A percentile compares a stretch with the other conserved stretches of the same genome.
Evolutionary conservation across 495 filamentous ascomycete genomes (phyloP).

Genomic region (Talaromyces proteolyticus): DNA sequence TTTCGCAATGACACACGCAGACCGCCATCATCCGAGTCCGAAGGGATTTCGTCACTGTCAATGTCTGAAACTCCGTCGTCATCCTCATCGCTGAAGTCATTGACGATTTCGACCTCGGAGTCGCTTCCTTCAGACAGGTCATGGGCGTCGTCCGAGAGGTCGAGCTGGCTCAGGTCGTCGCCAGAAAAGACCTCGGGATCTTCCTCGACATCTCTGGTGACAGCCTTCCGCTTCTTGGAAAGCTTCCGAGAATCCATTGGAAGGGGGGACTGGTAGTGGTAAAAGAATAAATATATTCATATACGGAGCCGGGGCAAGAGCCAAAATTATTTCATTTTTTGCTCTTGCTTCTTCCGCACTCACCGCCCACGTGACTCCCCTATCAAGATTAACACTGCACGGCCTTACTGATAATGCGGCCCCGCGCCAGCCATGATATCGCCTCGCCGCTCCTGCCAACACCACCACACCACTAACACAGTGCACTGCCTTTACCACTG

Average conservation of each 20-base stretch:
- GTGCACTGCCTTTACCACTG: too few species aligned
- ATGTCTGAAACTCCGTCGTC: slow-evolving; percentile 37
- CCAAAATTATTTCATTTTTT: slow-evolving; percentile 23
- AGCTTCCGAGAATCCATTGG: slow-evolving; percentile 30
- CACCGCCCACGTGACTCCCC: slow-evolving; percentile 45
- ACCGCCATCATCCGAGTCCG: slow-evolving; percentile 29
- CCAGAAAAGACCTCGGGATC: slow-evolving; percentile 51
- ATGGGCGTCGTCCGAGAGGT: slow-evolving; percentile 57
- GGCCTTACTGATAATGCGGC: too few species aligned
- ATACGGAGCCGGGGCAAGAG: background rate
- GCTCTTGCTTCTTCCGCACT: too few species aligned
- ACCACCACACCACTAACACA: too few species aligned
- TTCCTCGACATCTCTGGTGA: slow-evolving; percentile 47
- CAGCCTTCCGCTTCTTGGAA: slow-evolving; percentile 53
- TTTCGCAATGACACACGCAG: background rate
- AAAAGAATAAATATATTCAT: too few species aligned
- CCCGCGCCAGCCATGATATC: too few species aligned
- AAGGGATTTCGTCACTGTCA: slow-evolving; percentile 47
- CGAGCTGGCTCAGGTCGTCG: slow-evolving; percentile 57
- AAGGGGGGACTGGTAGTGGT: slow-evolving; percentile 9
- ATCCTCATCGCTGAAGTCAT: slow-evolving; percentile 39
- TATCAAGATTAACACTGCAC: too few species aligned
- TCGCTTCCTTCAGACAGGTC: slow-evolving; percentile 40
- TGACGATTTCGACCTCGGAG: slow-evolving; percentile 38
- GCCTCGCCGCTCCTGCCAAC: too few species aligned